Conservation (phyloP, 805 yeast species). For the Kodamaea jinghongensis region DNA sequence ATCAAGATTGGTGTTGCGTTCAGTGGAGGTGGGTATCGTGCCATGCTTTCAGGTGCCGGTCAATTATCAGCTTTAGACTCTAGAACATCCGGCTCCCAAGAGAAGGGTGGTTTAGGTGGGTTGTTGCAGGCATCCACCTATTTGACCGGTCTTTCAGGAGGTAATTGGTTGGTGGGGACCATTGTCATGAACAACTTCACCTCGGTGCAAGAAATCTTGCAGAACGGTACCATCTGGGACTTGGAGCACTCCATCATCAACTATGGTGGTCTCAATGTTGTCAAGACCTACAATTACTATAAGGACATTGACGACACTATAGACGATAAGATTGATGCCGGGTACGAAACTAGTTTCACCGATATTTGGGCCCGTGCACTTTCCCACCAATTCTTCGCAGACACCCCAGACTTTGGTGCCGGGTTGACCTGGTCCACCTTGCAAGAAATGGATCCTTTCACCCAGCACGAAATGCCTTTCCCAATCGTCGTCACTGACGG, state of each 20-base stretch:
- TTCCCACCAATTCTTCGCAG: slow-evolving; percentile 37
- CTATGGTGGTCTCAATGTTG: slow-evolving; percentile 56
- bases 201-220: slow-evolving; percentile 41
- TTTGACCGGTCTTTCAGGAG: slow-evolving; percentile 65
- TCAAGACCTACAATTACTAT: slow-evolving; percentile 59
- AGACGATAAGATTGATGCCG: slow-evolving; percentile 33
- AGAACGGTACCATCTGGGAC: slow-evolving; percentile 34
- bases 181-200: slow-evolving; percentile 59
- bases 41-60: slow-evolving; percentile 62
- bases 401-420: slow-evolving; percentile 25
- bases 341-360: slow-evolving; percentile 36
- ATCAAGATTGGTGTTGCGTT: slow-evolving; percentile 55
- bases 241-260: slow-evolving; percentile 66
- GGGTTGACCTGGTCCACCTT: slow-evolving; percentile 24
- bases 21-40: slow-evolving; percentile 89
- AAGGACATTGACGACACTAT: slow-evolving; percentile 27
- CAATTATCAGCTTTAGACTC: slow-evolving; percentile 39
- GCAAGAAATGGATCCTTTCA: slow-evolving; percentile 18
- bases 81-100: slow-evolving; percentile 25
- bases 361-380: slow-evolving; percentile 46
- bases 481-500: slow-evolving; percentile 28
- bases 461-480: slow-evolving; percentile 26
- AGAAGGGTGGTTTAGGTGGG: slow-evolving; percentile 36
- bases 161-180: slow-evolving; percentile 64
- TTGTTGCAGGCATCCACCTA: slow-evolving; percentile 69